Evolutionary conservation across 768 basidiomycete genomes (phyloP).

Genomic region (Leccinum fibrillosum): DNA sequence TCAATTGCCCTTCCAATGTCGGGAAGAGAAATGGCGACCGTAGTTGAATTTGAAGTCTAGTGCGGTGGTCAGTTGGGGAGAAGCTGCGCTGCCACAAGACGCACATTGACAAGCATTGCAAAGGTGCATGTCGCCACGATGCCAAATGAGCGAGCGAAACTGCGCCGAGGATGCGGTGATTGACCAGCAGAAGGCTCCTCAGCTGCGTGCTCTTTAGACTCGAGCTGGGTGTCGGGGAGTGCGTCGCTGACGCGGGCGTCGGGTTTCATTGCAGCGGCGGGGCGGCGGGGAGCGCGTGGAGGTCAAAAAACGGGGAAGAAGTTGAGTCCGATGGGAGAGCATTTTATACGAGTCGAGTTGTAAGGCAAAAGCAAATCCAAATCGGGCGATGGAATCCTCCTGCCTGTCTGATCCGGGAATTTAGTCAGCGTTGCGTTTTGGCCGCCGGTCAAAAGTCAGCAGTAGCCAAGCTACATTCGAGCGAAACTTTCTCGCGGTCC

Average conservation of each 20-base stretch:
- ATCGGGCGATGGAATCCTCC: background rate
- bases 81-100: slow-evolving; percentile 4
- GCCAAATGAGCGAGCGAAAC: slow-evolving; percentile 25
- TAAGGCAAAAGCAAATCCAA: background rate
- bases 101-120: slow-evolving; percentile 37
- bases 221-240: slow-evolving; percentile 9
- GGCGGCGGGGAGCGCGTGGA: background rate
- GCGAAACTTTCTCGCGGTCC: background rate
- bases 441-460: background rate
- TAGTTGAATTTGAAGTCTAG: slow-evolving; percentile 36
- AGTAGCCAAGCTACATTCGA: background rate
- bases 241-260: slow-evolving; percentile 12
- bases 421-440: background rate
- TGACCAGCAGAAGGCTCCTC: slow-evolving; percentile 1
- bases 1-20: slow-evolving; percentile 48
- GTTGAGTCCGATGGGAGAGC: background rate
- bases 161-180: slow-evolving; percentile 12
- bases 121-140: slow-evolving; percentile 39
- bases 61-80: background rate
- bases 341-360: background rate
- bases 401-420: background rate
- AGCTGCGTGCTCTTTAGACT: slow-evolving; percentile 2
- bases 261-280: slow-evolving; percentile 5
- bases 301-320: background rate
- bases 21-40: slow-evolving; percentile 51